Evolutionary conservation across 139 green algal species (phyloP), one percentile per base, ranked within the genome.

Genomic region (Choricystis sp.): DNA sequence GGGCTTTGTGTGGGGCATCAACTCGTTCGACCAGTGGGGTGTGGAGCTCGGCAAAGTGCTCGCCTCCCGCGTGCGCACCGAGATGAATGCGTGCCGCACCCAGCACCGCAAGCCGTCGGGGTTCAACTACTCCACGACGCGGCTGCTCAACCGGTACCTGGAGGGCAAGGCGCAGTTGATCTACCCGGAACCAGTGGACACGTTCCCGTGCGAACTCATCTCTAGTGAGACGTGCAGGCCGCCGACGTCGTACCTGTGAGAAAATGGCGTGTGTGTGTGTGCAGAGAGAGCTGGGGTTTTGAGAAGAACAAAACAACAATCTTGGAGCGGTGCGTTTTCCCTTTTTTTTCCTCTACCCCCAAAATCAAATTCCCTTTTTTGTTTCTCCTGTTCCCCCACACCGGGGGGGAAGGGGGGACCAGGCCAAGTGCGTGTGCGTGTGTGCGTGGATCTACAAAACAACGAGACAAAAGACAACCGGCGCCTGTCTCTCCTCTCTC

Each of bases 21-120:
- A 99, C 85, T 87, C 73, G 2, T 99, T 98, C 71, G 93, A 99
- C 81, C 93, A 99, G 82, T 99, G 93, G 93, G 93, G 93, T 29
- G 93, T 99, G 66, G 93, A 99, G 75, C 86, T 99, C 66, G 93
- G 93, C 73, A 99, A 99, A 82, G 89, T 95, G 71, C 83, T 94
- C 62, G 88, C 86, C 26, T 72, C 67, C 48, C 67, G 76, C 22
- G 77, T 88, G 56, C 66, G 79, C 20, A 65, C 64, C 2, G 68
- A 57, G 27, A 94, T 97, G 72, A 86, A 91, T 74, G 64, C 65
- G 21, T 74, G 65, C 26, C 81, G 90, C 66, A 94, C 80, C 56
- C 76, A 84, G 62, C 74, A 79, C 69, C 84, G 86, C 69, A 77
- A 79, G 60, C 58, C 68, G n/a, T 83, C 95, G 67, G 90, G 88